These are phyloP conservation scores for Colletotrichum aenigma DNA, from an alignment of 2,329 filamentous ascomycete species.

Conservation along the genomic window DNA sequence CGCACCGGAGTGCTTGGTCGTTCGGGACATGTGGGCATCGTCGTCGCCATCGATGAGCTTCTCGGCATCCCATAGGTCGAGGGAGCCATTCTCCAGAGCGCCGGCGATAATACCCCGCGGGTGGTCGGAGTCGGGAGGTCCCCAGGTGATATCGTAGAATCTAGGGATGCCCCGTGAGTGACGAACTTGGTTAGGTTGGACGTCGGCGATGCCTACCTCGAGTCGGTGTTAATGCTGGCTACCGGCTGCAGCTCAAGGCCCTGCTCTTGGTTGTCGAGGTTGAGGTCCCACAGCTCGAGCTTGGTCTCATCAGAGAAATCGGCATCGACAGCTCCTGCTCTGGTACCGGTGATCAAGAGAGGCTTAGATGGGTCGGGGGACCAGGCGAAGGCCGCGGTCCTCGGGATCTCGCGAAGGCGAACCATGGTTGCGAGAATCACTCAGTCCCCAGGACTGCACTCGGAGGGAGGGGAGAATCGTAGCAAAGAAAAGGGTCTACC, in stretches of 20 bases:
- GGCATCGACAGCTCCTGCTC: constrained; percentile 92
- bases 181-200: neutral
- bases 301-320: constrained; percentile 98
- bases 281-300: constrained; percentile 94
- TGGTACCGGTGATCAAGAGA: constrained; percentile 89
- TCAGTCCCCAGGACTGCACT: constrained; percentile 22
- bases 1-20: constrained; percentile 87
- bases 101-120: constrained; percentile 91
- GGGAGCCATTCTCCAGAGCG: constrained; percentile 89
- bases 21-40: constrained; percentile 84
- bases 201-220: constrained; percentile 65
- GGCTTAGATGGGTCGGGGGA: constrained; percentile 81
- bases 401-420: constrained; percentile 92
- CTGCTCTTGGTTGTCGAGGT: constrained; percentile 76
- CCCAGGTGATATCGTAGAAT: constrained; percentile 98
- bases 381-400: constrained; percentile 98
- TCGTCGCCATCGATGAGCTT: constrained; percentile 62
- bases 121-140: constrained; percentile 77
- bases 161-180: constrained; percentile 47
- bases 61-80: constrained; percentile 92
- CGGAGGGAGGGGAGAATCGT: neutral
- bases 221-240: constrained; percentile 84
- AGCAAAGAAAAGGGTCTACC: neutral
- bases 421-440: constrained; percentile 70
- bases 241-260: constrained; percentile 85